Conservation (phyloP, 495 filamentous ascomycete genomes). For the Cudoniella acicularis region DNA sequence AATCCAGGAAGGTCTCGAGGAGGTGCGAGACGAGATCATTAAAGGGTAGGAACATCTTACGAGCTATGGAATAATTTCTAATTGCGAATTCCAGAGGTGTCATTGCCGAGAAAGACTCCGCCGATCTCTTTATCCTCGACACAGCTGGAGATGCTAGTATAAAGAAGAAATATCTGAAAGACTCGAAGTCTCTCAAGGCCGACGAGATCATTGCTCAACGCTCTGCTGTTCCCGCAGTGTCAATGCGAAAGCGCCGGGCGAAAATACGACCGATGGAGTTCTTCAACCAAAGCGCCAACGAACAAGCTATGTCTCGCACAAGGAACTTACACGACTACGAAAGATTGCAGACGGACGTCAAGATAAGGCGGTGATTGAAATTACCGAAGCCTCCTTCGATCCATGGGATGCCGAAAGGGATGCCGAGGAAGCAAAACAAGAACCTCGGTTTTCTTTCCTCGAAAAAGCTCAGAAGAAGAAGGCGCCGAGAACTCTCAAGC, state of each 20-base stretch:
- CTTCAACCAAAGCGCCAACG: constrained; percentile 68
- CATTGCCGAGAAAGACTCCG: constrained; percentile 71
- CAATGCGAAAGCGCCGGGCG: constrained; percentile 67
- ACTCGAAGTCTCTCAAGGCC: constrained; percentile 71
- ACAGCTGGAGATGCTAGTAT: constrained; percentile 61
- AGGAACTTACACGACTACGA: constrained; percentile 73
- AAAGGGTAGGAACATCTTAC: constrained; percentile 72
- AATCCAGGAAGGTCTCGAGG: constrained; percentile 76
- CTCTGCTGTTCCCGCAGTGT: constrained; percentile 73
- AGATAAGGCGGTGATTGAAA: constrained; percentile 49
- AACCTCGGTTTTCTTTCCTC: constrained; percentile 57
- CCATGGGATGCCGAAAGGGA: constrained; percentile 64
- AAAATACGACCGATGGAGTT: constrained; percentile 58
- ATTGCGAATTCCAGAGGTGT: constrained; percentile 58
- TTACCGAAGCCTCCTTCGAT: constrained; percentile 61
- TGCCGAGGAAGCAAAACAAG: constrained; percentile 34
- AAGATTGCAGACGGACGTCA: constrained; percentile 71
- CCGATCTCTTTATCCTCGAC: constrained; percentile 79
- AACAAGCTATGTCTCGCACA: constrained; percentile 71
- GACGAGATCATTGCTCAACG: constrained; percentile 88
- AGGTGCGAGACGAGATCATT: constrained; percentile 81
- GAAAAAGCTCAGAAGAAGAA: constrained; percentile 59
- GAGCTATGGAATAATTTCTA: too few relatives aligned
- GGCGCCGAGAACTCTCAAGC: constrained; percentile 71
- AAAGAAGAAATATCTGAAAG: constrained; percentile 57